Conservation (phyloP, 495 filamentous ascomycete genomes). For the Trichoderma parareesei region DNA sequence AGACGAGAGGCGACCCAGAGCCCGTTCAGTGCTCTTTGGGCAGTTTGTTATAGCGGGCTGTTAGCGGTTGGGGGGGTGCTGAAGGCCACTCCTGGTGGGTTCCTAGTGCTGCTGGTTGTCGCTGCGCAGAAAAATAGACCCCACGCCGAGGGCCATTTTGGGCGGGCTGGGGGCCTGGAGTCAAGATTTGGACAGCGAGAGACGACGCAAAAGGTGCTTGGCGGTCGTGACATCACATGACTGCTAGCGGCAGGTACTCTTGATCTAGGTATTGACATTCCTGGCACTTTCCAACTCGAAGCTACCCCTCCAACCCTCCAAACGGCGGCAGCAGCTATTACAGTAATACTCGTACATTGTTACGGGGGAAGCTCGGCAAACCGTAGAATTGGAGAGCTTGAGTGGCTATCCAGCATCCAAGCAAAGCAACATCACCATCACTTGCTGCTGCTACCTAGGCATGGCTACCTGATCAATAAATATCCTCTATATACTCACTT, state of each 20-base stretch:
- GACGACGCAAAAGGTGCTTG: not conserved
- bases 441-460: no score
- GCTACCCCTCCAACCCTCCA: conserved; percentile 9
- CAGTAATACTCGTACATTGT: no score
- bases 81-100: not conserved
- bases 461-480: no score
- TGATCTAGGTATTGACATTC: not conserved
- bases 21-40: not conserved
- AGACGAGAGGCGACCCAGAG: not conserved
- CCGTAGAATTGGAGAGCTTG: not conserved
- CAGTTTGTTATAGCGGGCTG: not conserved
- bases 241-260: not conserved
- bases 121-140: conserved; percentile 5
- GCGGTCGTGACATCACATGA: conserved; percentile 9
- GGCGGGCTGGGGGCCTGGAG: not conserved
- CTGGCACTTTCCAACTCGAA: not conserved
- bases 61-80: not conserved
- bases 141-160: not conserved
- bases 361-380: not conserved
- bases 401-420: no score
- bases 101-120: no score
- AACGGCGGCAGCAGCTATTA: not conserved
- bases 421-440: no score
- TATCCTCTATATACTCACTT: no score
- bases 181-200: conserved; percentile 7